Evolutionary conservation across 148 eudicot genomes (phyloP).

Genomic region (Diospyros kaki): DNA sequence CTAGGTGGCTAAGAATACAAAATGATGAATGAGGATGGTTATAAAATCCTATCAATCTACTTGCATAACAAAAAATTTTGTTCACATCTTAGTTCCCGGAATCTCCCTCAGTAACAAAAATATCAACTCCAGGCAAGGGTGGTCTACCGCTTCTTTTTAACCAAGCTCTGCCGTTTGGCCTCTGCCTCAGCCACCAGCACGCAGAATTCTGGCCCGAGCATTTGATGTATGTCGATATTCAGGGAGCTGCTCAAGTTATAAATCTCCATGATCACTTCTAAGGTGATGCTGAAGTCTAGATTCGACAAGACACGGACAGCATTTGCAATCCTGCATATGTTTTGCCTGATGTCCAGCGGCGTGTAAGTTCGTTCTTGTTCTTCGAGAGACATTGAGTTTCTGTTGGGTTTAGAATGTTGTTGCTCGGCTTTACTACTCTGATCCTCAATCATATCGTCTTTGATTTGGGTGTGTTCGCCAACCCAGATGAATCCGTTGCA

Average conservation of each 20-base stretch:
- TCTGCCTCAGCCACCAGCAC: conserved; percentile 84
- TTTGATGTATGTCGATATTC: conserved; percentile 65
- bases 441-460: conserved; percentile 63
- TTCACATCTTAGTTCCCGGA: neutral
- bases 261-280: conserved; percentile 52
- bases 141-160: conserved; percentile 33
- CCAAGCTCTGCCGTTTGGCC: conserved; percentile 56
- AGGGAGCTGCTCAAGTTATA: conserved; percentile 48
- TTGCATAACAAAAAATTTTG: neutral
- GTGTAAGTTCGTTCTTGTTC: conserved; percentile 43
- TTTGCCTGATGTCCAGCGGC: conserved; percentile 55
- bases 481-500: conserved; percentile 94
- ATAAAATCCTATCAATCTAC: neutral
- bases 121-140: neutral
- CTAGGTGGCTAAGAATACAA: too few species aligned
- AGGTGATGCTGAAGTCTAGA: conserved; percentile 62
- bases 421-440: conserved; percentile 34
- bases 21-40: too few species aligned
- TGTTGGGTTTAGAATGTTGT: conserved; percentile 18
- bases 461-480: conserved; percentile 62
- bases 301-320: conserved; percentile 63
- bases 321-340: conserved; percentile 82
- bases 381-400: conserved; percentile 15
- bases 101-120: neutral
- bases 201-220: conserved; percentile 90